A percentile compares a stretch with the other conserved stretches of the same genome.
These are phyloP conservation scores for Xylaria sp. DNA, from an alignment of 2,329 filamentous ascomycete species.

Conservation along the genomic window DNA sequence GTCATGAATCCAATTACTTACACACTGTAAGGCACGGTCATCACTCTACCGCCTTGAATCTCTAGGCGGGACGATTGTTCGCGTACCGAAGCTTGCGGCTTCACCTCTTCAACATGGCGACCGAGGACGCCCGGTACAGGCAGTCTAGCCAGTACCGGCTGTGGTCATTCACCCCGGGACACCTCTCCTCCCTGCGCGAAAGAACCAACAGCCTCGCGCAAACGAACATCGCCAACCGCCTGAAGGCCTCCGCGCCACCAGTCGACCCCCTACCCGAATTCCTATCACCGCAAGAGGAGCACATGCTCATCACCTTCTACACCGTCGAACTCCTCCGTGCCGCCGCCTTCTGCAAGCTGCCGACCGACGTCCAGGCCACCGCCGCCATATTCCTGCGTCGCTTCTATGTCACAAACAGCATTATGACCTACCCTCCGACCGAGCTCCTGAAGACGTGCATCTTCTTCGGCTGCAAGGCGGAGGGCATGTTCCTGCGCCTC, in stretches of 20 bases:
- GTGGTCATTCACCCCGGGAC: slow-evolving; percentile 85
- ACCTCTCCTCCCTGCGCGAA: slow-evolving; percentile 70
- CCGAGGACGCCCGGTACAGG: slow-evolving; percentile 89
- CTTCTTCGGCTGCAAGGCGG: slow-evolving; percentile 92
- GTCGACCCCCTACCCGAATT: slow-evolving; percentile 68
- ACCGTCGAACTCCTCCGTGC: slow-evolving; percentile 61
- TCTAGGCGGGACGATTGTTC: too few relatives aligned
- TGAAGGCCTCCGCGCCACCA: slow-evolving; percentile 56
- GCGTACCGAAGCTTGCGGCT: too few relatives aligned
- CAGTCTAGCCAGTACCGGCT: slow-evolving; percentile 86
- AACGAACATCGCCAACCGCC: slow-evolving; percentile 59
- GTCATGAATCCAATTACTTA: too few relatives aligned
- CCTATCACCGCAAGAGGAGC: slow-evolving; percentile 81
- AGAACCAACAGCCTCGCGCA: slow-evolving; percentile 79
- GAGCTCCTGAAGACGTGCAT: slow-evolving; percentile 87
- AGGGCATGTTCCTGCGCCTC: slow-evolving; percentile 74
- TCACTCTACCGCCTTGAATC: too few relatives aligned
- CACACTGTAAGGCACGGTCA: too few relatives aligned
- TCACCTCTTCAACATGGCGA: slow-evolving; percentile 56
- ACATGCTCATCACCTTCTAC: slow-evolving; percentile 79
- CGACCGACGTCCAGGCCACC: slow-evolving; percentile 65
- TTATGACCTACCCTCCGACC: slow-evolving; percentile 94
- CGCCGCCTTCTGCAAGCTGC: slow-evolving; percentile 55
- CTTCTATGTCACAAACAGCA: slow-evolving; percentile 93
- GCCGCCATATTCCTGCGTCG: slow-evolving; percentile 88